These are phyloP conservation scores for Dittrichia graveolens DNA, from an alignment of 129 eudicot genomes.

Conservation along the genomic window DNA sequence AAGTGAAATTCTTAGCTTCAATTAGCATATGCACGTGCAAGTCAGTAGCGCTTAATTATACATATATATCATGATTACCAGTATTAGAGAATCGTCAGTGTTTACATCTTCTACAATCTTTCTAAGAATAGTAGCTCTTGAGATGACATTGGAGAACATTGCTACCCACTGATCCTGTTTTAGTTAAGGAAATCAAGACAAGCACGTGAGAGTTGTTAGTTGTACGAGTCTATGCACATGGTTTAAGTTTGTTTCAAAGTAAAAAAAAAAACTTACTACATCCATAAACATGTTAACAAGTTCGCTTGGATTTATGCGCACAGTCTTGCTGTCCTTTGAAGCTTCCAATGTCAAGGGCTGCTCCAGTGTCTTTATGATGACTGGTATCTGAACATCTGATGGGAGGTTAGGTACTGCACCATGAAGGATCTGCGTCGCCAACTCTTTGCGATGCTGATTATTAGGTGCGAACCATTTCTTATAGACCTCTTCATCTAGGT, in stretches of 20 bases:
- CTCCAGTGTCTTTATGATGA: background rate
- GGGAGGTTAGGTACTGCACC: constrained; percentile 23
- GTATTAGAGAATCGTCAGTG: constrained; percentile 44
- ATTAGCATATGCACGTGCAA: background rate
- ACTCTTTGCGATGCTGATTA: constrained; percentile 38
- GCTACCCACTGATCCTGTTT: constrained; percentile 52
- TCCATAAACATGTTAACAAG: constrained; percentile 47
- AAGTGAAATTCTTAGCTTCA: too few species aligned
- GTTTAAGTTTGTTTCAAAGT: background rate
- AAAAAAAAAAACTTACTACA: constrained; percentile 36
- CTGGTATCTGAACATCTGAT: background rate
- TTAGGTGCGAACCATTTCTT: constrained; percentile 34
- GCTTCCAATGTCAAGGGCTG: constrained; percentile 25
- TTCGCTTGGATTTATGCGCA: constrained; percentile 29
- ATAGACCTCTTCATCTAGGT: constrained; percentile 41
- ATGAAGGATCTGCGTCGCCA: constrained; percentile 31
- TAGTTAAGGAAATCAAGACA: background rate
- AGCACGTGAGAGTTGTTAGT: background rate
- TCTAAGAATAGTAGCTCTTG: constrained; percentile 47
- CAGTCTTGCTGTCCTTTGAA: constrained; percentile 38
- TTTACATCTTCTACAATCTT: constrained; percentile 32
- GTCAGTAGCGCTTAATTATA: background rate
- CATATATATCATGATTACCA: constrained; percentile 36
- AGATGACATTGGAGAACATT: constrained; percentile 47
- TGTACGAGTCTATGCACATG: background rate